Base-by-base conservation (phyloP, 768 basidiomycete species). In the Suillus weaverae region DNA sequence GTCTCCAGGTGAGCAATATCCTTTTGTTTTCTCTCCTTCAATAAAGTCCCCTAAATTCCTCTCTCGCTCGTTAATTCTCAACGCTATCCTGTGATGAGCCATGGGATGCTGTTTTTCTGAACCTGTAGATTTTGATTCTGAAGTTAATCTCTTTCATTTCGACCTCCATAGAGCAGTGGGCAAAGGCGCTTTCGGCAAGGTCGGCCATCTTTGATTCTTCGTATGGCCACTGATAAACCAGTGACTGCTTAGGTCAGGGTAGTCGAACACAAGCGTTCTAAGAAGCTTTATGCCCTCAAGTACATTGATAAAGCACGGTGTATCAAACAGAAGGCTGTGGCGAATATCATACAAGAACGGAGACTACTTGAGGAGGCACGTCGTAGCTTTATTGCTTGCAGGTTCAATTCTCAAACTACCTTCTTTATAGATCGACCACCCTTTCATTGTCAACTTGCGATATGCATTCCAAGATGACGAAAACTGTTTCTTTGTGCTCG, bases 131-230 rank as follows among this genome's bases (percentile, higher is more conserved):
- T 93, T 92, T 76, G 89, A 92, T 68, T 82, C 84, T 55, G 92
- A 95, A 68, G 85, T 89, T 77, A 93, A 88, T 74, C 89, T 99
- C 57, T 99, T 91, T 79, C 97, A 99, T 80, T 99, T 99, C 73
- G 93, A 97, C 74, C 90, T 99, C 55, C 89, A 97, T 74, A 87
- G 95, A 56, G 94, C 92, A 26, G 94, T 99, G 16, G 97, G 97
- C 50, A 97, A 95, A 77, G 97, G 97, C 53, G 95, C 97, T 32
- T 99, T 99, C 81, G 97, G 97, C 76, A 99, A 98, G 89, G 96
- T 95, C 75, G 55, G 62, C 66, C 64, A 36, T 36, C 38, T 35
- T 54, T 54, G 53, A 20, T 54, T 54, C 32, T 33, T 33, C 63
- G 56, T 41, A 5, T 60, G 54, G 62, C 44, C 51, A 66, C 35